Evolutionary conservation across 495 filamentous ascomycete genomes (phyloP).

Genomic region (Opeltia flavorubescens): DNA sequence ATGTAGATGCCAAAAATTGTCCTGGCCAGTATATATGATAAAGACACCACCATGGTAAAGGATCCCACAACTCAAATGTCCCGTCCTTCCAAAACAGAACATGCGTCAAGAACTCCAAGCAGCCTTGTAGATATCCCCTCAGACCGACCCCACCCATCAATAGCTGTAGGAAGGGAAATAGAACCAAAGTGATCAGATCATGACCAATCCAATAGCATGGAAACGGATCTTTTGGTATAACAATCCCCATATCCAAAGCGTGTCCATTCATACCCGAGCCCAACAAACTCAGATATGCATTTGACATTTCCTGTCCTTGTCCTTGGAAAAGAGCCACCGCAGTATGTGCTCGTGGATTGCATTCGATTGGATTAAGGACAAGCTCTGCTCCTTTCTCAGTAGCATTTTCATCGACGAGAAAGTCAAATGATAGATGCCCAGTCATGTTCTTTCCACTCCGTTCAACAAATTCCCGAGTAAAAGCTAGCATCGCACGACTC

Average conservation of each 20-base stretch:
- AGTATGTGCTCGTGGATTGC: constrained; percentile 49
- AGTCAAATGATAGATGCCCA: constrained; percentile 55
- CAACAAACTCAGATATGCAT: constrained; percentile 28
- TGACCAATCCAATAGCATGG: constrained; percentile 44
- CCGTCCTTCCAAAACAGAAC: constrained; percentile 45
- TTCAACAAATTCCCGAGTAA: constrained; percentile 42
- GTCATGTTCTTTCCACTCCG: constrained; percentile 38
- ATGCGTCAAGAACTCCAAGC: constrained; percentile 26
- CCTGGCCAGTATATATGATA: constrained; percentile 51
- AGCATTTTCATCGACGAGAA: constrained; percentile 42
- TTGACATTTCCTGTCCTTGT: constrained; percentile 19
- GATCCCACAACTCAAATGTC: constrained; percentile 45
- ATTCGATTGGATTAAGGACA: constrained; percentile 42
- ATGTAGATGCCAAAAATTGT: constrained; percentile 25
- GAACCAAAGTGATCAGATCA: constrained; percentile 37
- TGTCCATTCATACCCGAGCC: constrained; percentile 10
- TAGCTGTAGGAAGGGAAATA: constrained; percentile 26
- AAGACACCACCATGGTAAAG: constrained; percentile 39
- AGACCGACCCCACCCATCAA: background rate
- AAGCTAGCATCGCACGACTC: constrained; percentile 41
- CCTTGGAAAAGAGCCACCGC: constrained; percentile 38
- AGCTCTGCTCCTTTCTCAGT: constrained; percentile 15
- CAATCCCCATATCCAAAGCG: background rate
- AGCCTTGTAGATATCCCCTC: constrained; percentile 1
- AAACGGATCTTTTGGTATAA: background rate